Base-by-base conservation (phyloP, 768 basidiomycete species). In the Coprinopsis cinerea region DNA sequence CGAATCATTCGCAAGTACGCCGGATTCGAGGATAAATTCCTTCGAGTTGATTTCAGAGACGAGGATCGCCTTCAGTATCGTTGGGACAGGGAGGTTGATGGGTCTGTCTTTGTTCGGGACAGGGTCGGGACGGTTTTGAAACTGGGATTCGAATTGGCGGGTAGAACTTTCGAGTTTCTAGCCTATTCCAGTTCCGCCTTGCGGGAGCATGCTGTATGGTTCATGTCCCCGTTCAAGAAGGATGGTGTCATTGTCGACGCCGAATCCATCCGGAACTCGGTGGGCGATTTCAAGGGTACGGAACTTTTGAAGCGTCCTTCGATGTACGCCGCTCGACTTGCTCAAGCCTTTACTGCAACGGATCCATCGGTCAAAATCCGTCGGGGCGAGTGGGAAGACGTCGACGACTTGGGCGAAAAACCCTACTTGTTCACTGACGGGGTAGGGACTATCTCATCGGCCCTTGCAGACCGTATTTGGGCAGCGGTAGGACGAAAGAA, bases 261-360 rank as follows among this genome's bases (percentile, higher is more conserved):
- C 1, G 68, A 76, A 34, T 64, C 53, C 10, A 89, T 94, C 49
- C 76, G 90, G 15, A 54, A 67, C 10, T 67, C 72, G 1, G 69
- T 92, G 10, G 91, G 91, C 3, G 74, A 88, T 57, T 93, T 92
- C 60, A 63, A 70, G 6, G 73, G 71, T 11, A 73, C 64, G 0
- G 48, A 61, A 1, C 64, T 83, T 9, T 66, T 81, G 25, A 64
- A 61, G 39, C 69, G 65, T 20, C 91, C 91, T 2, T 89, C 91
- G 4, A 88, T 87, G 63, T 88, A 79, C 57, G 91, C 88, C 4
- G 91, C 91, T 13, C 78, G 91, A 17, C 68, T 92, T 51, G 83
- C 86, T 5, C 90, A 90, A 65, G 86, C 87, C 0, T 91, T 93
- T 58, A 88, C 87, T 0, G 83, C 85, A 1, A 93, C 91, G 1